A percentile compares a stretch with the other conserved stretches of the same genome.
Evolutionary conservation across 495 filamentous ascomycete species (phyloP).

Genomic region (Glonium stellatum): DNA sequence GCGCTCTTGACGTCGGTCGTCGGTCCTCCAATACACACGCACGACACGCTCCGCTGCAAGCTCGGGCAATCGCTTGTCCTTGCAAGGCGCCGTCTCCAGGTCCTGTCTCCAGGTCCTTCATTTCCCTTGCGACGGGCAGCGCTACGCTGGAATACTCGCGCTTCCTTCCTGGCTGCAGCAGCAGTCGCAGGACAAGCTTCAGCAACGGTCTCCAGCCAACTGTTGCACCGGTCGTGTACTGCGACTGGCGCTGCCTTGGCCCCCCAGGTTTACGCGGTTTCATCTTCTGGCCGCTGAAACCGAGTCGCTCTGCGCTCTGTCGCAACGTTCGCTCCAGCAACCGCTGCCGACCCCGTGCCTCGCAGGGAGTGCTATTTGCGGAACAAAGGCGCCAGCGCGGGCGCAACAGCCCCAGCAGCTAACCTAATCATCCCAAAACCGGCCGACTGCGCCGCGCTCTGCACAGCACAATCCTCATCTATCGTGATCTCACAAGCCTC

Average conservation of each 20-base stretch:
- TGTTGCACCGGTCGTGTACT: not conserved
- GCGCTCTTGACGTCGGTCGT: too few relatives aligned
- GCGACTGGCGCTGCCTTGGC: not conserved
- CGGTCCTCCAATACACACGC: too few relatives aligned
- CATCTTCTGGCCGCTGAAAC: not conserved
- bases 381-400: not conserved
- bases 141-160: not conserved
- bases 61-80: not conserved
- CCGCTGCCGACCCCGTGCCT: not conserved
- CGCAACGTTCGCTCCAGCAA: not conserved
- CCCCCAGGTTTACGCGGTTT: not conserved
- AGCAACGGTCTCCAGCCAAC: not conserved
- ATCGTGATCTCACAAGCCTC: slow-evolving; percentile 6
- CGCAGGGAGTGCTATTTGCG: not conserved
- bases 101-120: not conserved
- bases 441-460: not conserved
- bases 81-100: not conserved
- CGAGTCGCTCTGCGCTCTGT: not conserved
- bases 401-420: not conserved
- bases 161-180: not conserved
- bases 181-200: not conserved
- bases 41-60: too few relatives aligned
- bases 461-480: not conserved
- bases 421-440: not conserved
- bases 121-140: not conserved